Conservation (phyloP, 768 basidiomycete species). For the Rossbeevera mucosa region DNA sequence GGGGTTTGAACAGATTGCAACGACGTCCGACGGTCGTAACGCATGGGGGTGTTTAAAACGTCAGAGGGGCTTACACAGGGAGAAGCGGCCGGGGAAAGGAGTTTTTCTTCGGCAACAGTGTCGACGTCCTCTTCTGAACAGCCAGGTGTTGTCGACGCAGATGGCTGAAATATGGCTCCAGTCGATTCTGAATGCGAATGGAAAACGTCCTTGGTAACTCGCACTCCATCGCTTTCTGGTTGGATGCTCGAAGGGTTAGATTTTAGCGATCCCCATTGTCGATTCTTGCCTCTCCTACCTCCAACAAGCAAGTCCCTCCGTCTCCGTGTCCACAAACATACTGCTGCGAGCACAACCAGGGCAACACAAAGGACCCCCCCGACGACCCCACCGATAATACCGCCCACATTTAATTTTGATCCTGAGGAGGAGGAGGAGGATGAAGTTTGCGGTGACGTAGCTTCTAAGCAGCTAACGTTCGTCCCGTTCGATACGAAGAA, state of each 20-base stretch:
- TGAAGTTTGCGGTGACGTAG: constrained; percentile 9
- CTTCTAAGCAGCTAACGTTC: constrained; percentile 31
- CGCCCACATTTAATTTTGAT: constrained; percentile 34
- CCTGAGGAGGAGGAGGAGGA: constrained; percentile 18
- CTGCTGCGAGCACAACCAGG: constrained; percentile 30
- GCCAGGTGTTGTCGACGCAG: constrained; percentile 13
- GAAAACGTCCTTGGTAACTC: constrained; percentile 5
- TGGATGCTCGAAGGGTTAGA: constrained; percentile 18
- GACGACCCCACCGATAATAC: constrained; percentile 50
- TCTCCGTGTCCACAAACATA: constrained; percentile 28
- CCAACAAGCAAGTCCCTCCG: constrained; percentile 14
- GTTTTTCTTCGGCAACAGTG: constrained; percentile 22
- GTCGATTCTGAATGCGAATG: constrained; percentile 23
- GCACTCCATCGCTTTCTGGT: background rate
- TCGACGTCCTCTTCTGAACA: constrained; percentile 21
- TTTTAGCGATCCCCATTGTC: constrained; percentile 27
- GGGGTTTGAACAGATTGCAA: constrained; percentile 15
- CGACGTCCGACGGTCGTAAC: constrained; percentile 18
- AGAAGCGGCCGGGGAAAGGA: constrained; percentile 14
- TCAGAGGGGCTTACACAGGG: constrained; percentile 18
- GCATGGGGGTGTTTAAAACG: constrained; percentile 13
- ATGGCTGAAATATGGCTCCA: constrained; percentile 13
- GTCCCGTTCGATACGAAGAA: constrained; percentile 39
- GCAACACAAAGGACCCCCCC: constrained; percentile 40
- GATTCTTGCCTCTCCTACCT: constrained; percentile 27